Percentiles rank a stretch among this genome's conserved stretches.
Evolutionary conservation across 345 rosid species (phyloP).

Genomic region (Camelina hispida): DNA sequence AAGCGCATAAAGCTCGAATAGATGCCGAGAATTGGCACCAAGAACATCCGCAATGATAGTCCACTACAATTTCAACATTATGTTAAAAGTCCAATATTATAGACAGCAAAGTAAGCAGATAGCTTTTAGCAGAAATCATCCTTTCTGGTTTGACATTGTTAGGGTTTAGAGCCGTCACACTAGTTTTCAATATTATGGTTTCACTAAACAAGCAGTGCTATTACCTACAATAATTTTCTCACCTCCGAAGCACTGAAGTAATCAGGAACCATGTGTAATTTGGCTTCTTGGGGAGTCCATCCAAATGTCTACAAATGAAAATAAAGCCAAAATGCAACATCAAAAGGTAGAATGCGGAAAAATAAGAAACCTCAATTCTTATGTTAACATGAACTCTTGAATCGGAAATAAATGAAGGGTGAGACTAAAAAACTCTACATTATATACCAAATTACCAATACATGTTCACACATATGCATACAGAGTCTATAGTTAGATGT

Average conservation of each 20-base stretch:
- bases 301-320: conserved; percentile 72
- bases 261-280: conserved; percentile 88
- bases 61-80: conserved; percentile 63
- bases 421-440: background rate
- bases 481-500: conserved; percentile 19
- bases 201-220: conserved; percentile 19
- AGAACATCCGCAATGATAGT: conserved; percentile 81
- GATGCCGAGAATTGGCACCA: conserved; percentile 87
- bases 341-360: background rate
- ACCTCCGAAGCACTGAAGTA: conserved; percentile 91
- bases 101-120: background rate
- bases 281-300: conserved; percentile 94
- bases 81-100: conserved; percentile 27
- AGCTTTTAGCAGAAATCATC: background rate
- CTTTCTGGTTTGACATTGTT: conserved; percentile 9
- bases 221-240: conserved; percentile 41
- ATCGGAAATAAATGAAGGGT: background rate
- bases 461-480: background rate
- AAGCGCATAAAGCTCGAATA: conserved; percentile 93
- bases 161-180: conserved; percentile 18
- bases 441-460: conserved; percentile 4
- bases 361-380: background rate
- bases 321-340: conserved; percentile 20
- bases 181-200: conserved; percentile 19
- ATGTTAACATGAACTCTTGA: background rate